These are phyloP conservation scores for Erysiphe pulchra DNA, from an alignment of 2,329 filamentous ascomycete species.

Conservation along the genomic window DNA sequence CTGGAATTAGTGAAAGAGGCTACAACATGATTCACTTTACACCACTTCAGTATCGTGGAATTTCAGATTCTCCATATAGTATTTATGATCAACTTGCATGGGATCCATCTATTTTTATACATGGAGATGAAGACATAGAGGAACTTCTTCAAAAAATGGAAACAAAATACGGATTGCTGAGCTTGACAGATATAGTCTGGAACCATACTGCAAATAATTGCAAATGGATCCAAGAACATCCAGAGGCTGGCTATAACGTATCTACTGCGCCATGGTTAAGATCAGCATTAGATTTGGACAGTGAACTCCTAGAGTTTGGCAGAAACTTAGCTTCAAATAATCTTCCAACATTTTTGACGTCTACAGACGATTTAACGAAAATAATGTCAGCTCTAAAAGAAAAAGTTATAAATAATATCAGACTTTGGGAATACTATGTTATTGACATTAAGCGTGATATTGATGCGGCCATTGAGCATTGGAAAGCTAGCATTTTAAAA, in stretches of 20 bases:
- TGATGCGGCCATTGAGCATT: constrained; percentile 42
- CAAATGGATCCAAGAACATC: constrained; percentile 79
- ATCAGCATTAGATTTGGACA: constrained; percentile 53
- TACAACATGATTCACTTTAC: constrained; percentile 99
- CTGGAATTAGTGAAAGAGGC: constrained; percentile 66
- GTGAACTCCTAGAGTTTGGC: constrained; percentile 39
- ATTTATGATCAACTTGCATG: constrained; percentile 79
- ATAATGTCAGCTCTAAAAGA: constrained; percentile 71
- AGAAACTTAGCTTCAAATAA: constrained; percentile 36
- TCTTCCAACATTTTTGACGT: constrained; percentile 49
- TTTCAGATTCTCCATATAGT: constrained; percentile 91
- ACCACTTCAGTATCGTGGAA: constrained; percentile 65
- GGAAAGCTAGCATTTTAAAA: constrained; percentile 34
- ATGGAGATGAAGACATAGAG: constrained; percentile 59
- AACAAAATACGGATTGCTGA: constrained; percentile 58
- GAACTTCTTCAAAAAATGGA: constrained; percentile 61
- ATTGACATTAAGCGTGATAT: constrained; percentile 53
- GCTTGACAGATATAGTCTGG: constrained; percentile 86
- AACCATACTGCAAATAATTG: constrained; percentile 96
- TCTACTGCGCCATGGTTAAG: constrained; percentile 62
- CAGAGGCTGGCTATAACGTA: constrained; percentile 86
- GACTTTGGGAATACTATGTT: constrained; percentile 84
- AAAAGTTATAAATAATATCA: constrained; percentile 49
- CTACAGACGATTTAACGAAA: constrained; percentile 43
- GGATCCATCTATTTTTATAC: constrained; percentile 59